Base-by-base conservation (phyloP, 2,329 filamentous ascomycete genomes). In the Harringtonia lauricola region DNA sequence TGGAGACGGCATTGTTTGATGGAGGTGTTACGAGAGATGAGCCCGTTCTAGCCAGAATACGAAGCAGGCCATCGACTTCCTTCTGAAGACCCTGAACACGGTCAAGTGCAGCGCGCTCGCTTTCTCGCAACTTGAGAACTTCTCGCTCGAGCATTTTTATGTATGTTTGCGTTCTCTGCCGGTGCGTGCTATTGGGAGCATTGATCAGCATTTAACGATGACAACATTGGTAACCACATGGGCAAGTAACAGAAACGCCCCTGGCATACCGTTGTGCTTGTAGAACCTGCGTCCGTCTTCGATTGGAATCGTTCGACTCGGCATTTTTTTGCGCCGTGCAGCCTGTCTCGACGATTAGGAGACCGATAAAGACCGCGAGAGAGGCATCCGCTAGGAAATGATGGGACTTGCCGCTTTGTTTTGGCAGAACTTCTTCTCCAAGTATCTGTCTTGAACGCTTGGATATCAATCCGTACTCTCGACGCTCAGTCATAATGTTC, bases 141-240 rank as follows among this genome's bases (percentile, higher is more conserved):
- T 43, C 41, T 5, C 36, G n/a, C 18, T 43, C 41, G 14, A 43
- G 41, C 41, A 43, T 43, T 24, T 43, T 43, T 14, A 43, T 43
- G 22, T 43, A 43, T 4, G 28, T 43, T 14, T 43, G 41, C 3
- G 41, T 43, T 2, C 41, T 28, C 19, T 43, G 41, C 4, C 41
- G 36, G 15, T 43, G 41, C 2, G 35, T 43, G 8, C 41, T 42
- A 10, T 26, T 6, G 24, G 33, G 22, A 19, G 19, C 24, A 19
- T 37, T 19, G 7, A 18, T 36, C 9, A 34, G 31, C 15, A 31
- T 31, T 9, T 9, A 31, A 31, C 9, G 29, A 31, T n/a, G n/a
- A n/a, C n/a, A n/a, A n/a, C n/a, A n/a, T n/a, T n/a, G n/a, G n/a
- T n/a, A n/a, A n/a, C n/a, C n/a, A n/a, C n/a, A n/a, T n/a, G n/a